phyloP scores from a whole-genome alignment of 176 grass and related monocot species.

The Oryza coarctata region DNA sequence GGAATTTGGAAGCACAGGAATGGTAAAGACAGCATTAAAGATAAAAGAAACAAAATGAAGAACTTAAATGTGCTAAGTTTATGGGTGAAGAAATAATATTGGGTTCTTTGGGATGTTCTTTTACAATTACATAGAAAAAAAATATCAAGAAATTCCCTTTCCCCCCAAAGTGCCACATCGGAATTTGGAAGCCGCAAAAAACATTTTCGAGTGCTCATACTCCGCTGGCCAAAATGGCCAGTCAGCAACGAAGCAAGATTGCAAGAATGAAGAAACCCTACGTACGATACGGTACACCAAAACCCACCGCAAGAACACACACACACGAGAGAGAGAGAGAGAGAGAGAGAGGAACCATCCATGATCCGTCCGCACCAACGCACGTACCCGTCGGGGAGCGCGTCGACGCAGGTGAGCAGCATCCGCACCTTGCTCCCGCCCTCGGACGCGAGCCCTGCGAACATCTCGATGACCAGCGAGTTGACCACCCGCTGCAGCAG shows the following conservation, averaged over 20 bases:
- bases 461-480: slow-evolving; percentile 73
- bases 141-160: background rate
- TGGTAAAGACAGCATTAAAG: too few relatives aligned
- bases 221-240: background rate
- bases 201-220: background rate
- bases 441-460: slow-evolving; percentile 61
- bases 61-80: too few relatives aligned
- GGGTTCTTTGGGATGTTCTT: background rate
- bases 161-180: background rate
- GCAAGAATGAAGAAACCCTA: too few relatives aligned
- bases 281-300: too few relatives aligned
- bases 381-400: slow-evolving; percentile 49
- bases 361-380: background rate
- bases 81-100: too few relatives aligned
- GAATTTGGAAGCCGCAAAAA: too few relatives aligned
- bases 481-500: slow-evolving; percentile 56
- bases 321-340: too few relatives aligned
- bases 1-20: too few relatives aligned
- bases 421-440: slow-evolving; percentile 73
- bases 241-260: background rate
- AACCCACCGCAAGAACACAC: background rate
- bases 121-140: background rate
- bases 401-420: slow-evolving; percentile 70
- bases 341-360: background rate
- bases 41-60: too few relatives aligned